Evolutionary conservation across 192 early-diverging fungal species (phyloP), one percentile per base, ranked within the genome.

Genomic region (Entomortierella lignicola): DNA sequence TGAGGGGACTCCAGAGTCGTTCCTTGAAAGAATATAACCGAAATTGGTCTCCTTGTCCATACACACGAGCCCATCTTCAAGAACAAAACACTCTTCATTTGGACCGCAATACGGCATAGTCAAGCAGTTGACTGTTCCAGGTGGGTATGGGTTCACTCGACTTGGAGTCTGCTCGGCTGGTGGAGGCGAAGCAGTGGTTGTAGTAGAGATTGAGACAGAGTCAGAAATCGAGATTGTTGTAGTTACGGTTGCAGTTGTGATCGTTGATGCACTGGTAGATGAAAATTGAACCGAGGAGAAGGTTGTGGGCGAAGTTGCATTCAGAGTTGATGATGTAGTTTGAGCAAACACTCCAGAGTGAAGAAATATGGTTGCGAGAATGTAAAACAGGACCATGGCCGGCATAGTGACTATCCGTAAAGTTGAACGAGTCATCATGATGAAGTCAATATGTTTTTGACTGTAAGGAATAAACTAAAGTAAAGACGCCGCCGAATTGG

Each of bases 61-160:
- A 54, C 75, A 79, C 1, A 79, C 75, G 5, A 79, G 52, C 0
- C 75, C 75, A 39, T 79, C 75, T 4, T 43, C 43, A 3, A 79
- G 66, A 15, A 79, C 75, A 61, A 53, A 79, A 39, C 75, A 79
- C 29, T 69, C 75, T 34, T 79, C 62, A 30, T 30, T 47, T n/a
- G 18, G 20, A 37, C 30, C 29, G 42, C 75, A 79, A 18, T 25
- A 47, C 1, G 66, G 62, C 41, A 54, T 44, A 0, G 0, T 26
- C 0, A 79, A 23, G 31, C 75, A 79, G 52, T 69, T 68, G 48
- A 66, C 32, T 20, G 67, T 70, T 6, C 75, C 75, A 11, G 75
- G 63, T 17, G 62, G 39, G 18, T 26, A 18, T 23, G 67, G 66
- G 30, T 79, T 79, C 13, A 20, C 37, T 2, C 55, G 66, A 1